Evolutionary conservation across 495 filamentous ascomycete genomes (phyloP), one percentile per base, ranked within the genome.

Genomic region (Filosporella fistucella): DNA sequence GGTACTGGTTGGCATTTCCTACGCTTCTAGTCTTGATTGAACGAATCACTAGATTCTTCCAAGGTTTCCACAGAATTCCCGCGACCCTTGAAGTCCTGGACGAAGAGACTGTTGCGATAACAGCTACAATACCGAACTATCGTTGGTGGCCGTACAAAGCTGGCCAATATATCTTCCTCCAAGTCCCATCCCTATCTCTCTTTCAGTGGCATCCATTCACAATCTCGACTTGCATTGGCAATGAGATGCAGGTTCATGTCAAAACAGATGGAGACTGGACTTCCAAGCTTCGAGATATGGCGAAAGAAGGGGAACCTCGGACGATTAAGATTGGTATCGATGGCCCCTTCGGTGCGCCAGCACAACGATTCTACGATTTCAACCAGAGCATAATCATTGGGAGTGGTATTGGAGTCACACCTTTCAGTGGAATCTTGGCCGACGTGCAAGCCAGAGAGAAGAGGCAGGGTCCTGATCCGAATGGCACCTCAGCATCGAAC

Each of bases 161-260:
- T 16, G 66, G 65, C 1, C 66, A 68, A 49, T 68, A 69, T 44
- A 55, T 69, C 9, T 59, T 69, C 20, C 52, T 69, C 7, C 63
- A 66, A 34, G 57, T 68, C 2, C 63, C 65, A 7, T 18, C 49
- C n/a, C 23, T 68, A 23, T 63, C 58, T 13, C 35, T 34, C 4
- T 68, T 68, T 34, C 64, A 68, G 45, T 68, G 65, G 64, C 66
- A 68, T 43, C 66, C 61, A 12, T 65, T 65, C 44, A 63, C 61
- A 10, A 61, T 65, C 32, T 63, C 61, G 3, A 50, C 56, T 6
- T 63, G 61, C 42, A 52, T 43, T 18, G 61, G 56, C 17, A 55
- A 63, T 40, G 50, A 46, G 10, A 53, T 60, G 50, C 51, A 58
- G 30, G 47, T 65, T 10, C 63, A 65, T 44, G 62, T 66, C 55